Percentiles rank a stretch among this genome's conserved stretches.
Evolutionary conservation across 352 stramenopile species (phyloP).

Genomic region (Globisporangium rhizosaccharum): DNA sequence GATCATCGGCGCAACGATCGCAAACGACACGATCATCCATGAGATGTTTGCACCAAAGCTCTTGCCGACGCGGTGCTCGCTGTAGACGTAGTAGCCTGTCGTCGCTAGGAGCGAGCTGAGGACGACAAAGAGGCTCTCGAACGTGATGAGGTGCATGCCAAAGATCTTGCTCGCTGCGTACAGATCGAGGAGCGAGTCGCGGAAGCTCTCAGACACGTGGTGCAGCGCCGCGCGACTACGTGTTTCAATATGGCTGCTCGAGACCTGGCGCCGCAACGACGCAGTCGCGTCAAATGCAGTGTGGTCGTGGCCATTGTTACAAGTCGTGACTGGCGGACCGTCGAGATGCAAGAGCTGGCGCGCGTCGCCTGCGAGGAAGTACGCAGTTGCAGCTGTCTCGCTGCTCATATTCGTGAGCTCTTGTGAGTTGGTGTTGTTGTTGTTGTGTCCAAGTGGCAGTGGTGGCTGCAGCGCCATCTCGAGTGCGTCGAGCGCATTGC

Average conservation of each 20-base stretch:
- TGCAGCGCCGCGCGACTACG: constrained; percentile 16
- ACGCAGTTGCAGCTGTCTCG: constrained; percentile 7
- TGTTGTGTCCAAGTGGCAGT: not conserved
- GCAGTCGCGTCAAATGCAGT: constrained; percentile 12
- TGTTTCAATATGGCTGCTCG: constrained; percentile 12
- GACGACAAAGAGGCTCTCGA: constrained; percentile 73
- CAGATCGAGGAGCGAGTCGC: constrained; percentile 63
- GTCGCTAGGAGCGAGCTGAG: constrained; percentile 54
- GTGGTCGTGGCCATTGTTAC: constrained; percentile 18
- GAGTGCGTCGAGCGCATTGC: constrained; percentile 1
- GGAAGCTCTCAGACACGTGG: constrained; percentile 36
- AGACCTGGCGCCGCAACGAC: constrained; percentile 6
- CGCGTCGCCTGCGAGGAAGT: constrained; percentile 10
- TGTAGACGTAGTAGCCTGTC: constrained; percentile 64
- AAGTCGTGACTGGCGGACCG: constrained; percentile 11
- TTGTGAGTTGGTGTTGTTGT: constrained; percentile 1
- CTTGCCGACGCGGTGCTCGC: constrained; percentile 21
- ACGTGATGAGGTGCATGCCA: constrained; percentile 63
- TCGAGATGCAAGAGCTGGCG: constrained; percentile 6
- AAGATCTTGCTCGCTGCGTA: constrained; percentile 79
- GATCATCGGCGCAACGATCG: constrained; percentile 82
- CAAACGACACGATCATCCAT: constrained; percentile 79
- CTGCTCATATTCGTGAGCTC: constrained; percentile 12
- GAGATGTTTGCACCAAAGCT: constrained; percentile 80
- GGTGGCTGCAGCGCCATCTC: constrained; percentile 6